Evolutionary conservation across 306 rosid genomes (phyloP).

Genomic region (Cotoneaster glaucophyllus): DNA sequence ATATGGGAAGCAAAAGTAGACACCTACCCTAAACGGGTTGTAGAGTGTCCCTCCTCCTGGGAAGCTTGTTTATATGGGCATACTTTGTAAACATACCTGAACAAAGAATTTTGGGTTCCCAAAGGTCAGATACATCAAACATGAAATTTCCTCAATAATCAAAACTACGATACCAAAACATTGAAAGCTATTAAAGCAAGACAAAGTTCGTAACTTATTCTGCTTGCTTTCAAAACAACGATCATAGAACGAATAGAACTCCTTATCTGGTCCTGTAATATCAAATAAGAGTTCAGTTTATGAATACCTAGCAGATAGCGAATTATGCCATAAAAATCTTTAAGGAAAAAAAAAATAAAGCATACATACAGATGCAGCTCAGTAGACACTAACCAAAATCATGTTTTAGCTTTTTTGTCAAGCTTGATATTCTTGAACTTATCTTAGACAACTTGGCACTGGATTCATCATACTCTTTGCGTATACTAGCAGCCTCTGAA

Average conservation of each 20-base stretch:
- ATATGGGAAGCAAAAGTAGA: constrained; percentile 8
- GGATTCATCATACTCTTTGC: constrained; percentile 88
- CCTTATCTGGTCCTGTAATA: constrained; percentile 79
- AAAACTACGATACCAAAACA: background rate
- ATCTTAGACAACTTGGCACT: constrained; percentile 78
- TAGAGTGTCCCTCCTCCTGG: constrained; percentile 79
- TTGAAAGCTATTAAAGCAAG: constrained; percentile 11
- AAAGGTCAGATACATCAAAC: constrained; percentile 28
- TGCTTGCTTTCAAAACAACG: constrained; percentile 88
- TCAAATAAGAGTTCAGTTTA: constrained; percentile 25
- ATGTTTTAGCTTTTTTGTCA: constrained; percentile 66
- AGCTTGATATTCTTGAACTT: constrained; percentile 77
- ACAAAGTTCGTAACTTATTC: constrained; percentile 60
- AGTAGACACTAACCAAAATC: constrained; percentile 78
- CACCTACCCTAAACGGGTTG: constrained; percentile 88
- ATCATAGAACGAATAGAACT: constrained; percentile 80
- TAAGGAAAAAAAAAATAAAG: constrained; percentile 8
- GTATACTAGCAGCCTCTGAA: constrained; percentile 80
- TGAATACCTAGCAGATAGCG: constrained; percentile 22
- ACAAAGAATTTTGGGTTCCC: constrained; percentile 28
- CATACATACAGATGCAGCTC: constrained; percentile 13
- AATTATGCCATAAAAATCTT: background rate
- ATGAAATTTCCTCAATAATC: constrained; percentile 11
- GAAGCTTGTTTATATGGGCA: constrained; percentile 95
- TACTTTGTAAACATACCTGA: constrained; percentile 91